Conservation (phyloP, 371 early-diverging fungal genomes). For the Syncephalastrum contaminatum region DNA sequence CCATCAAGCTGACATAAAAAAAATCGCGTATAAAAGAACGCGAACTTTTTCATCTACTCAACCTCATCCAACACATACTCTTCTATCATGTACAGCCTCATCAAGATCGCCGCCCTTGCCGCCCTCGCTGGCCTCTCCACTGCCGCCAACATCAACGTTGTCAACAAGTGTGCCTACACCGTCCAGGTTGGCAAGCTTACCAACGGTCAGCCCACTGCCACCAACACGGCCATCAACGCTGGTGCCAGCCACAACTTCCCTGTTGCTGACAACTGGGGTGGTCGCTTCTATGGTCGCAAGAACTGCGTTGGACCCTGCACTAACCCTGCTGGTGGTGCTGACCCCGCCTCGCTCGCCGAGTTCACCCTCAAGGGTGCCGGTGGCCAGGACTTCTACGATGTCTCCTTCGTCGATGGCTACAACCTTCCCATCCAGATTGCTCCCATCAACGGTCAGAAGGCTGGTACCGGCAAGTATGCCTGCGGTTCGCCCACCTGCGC, state of each 20-base stretch:
- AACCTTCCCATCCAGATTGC: constrained; percentile 35
- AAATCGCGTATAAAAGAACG: too few relatives aligned
- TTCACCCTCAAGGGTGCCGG: constrained; percentile 26
- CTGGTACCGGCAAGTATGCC: constrained; percentile 15
- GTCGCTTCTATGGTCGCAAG: constrained; percentile 39
- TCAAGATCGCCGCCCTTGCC: constrained; percentile 1
- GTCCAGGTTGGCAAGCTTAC: constrained; percentile 34
- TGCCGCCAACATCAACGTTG: constrained; percentile 15
- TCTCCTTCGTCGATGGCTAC: constrained; percentile 46
- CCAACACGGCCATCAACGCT: constrained; percentile 12
- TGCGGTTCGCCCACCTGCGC: constrained; percentile 33
- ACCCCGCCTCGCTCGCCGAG: constrained; percentile 39
- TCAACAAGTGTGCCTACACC: constrained; percentile 29
- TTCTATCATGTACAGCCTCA: too few relatives aligned
- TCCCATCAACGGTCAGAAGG: constrained; percentile 19
- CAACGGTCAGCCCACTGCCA: constrained; percentile 17
- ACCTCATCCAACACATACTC: too few relatives aligned
- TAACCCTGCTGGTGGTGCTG: constrained; percentile 20
- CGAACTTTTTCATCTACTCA: too few relatives aligned
- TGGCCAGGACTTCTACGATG: constrained; percentile 32
- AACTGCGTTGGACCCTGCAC: constrained; percentile 15
- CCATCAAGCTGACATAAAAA: too few relatives aligned
- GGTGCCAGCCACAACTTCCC: constrained; percentile 16
- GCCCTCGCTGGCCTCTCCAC: constrained; percentile 14
- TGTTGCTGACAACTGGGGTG: constrained; percentile 29